These are phyloP conservation scores for Rhododendron mucronatum DNA, from an alignment of 148 eudicot genomes.

Conservation along the genomic window DNA sequence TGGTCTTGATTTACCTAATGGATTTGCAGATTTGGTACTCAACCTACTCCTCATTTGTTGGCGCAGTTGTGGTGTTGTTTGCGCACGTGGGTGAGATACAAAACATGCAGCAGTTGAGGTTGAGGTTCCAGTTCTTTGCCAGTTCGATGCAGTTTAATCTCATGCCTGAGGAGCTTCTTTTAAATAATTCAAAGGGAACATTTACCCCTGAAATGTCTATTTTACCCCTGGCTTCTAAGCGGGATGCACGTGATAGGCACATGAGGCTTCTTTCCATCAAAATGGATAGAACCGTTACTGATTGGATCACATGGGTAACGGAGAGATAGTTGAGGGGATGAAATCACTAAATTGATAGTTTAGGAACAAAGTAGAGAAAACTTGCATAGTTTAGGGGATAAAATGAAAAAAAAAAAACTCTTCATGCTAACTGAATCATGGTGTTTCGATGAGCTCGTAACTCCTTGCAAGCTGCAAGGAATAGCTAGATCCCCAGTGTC, in stretches of 20 bases:
- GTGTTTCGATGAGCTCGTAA: not conserved
- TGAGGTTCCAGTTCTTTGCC: constrained; percentile 87
- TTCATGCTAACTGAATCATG: not conserved
- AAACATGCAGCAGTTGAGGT: constrained; percentile 69
- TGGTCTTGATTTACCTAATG: constrained; percentile 70
- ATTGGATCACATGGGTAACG: too few relatives aligned
- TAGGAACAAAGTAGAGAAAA: too few relatives aligned
- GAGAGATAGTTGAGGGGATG: too few relatives aligned
- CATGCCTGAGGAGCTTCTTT: constrained; percentile 81
- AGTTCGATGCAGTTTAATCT: constrained; percentile 84
- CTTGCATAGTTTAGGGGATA: too few relatives aligned
- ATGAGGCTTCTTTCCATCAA: too few relatives aligned
- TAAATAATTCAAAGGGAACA: constrained; percentile 41
- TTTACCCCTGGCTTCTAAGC: too few relatives aligned
- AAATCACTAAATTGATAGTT: too few relatives aligned
- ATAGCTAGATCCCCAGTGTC: not conserved
- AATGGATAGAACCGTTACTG: too few relatives aligned
- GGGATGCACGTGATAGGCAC: too few relatives aligned
- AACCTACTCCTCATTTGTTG: constrained; percentile 69
- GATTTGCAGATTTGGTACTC: constrained; percentile 86
- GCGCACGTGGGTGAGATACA: constrained; percentile 78
- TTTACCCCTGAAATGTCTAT: constrained; percentile 1
- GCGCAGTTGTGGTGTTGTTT: constrained; percentile 70
- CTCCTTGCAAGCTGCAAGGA: not conserved
- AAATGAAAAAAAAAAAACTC: too few relatives aligned